Evolutionary conservation across 306 rosid genomes (phyloP).

Genomic region (Lathyrus aphaca): DNA sequence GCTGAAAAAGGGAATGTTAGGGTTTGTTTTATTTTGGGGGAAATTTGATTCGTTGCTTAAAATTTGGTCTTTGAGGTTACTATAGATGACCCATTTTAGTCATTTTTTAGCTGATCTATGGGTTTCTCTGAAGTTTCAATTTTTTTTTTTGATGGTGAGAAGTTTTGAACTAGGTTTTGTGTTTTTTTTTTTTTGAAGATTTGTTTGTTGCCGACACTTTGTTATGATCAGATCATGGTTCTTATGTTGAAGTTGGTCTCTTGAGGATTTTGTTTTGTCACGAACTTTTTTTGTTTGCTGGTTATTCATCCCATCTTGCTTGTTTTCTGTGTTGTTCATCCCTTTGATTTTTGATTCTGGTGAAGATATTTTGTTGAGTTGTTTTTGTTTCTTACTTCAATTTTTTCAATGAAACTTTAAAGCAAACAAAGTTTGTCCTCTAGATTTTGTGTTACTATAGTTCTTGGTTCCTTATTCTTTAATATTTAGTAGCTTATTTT

Average conservation of each 20-base stretch:
- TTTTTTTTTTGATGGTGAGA: not conserved
- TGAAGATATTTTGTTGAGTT: not conserved
- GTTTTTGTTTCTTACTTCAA: constrained; percentile 21
- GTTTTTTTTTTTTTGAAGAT: constrained; percentile 20
- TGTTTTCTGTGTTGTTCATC: constrained; percentile 8
- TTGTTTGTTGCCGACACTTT: constrained; percentile 33
- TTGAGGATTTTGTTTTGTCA: not conserved
- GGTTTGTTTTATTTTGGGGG: constrained; percentile 36
- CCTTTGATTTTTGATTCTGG: constrained; percentile 32
- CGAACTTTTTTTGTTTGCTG: not conserved
- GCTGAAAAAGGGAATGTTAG: constrained; percentile 20
- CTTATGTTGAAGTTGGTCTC: constrained; percentile 28
- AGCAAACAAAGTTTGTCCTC: constrained; percentile 1
- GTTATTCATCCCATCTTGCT: constrained; percentile 30
- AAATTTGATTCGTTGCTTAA: constrained; percentile 24
- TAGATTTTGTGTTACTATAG: constrained; percentile 17
- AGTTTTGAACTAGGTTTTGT: constrained; percentile 38
- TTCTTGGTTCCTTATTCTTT: constrained; percentile 14
- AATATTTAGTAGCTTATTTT: constrained; percentile 27
- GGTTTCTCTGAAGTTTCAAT: constrained; percentile 15
- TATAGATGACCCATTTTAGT: constrained; percentile 10
- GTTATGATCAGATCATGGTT: constrained; percentile 21
- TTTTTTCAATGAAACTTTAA: constrained; percentile 22
- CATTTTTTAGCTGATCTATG: constrained; percentile 47
- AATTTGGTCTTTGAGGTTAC: constrained; percentile 29